These are phyloP conservation scores for Thymus mandschuricus DNA, from an alignment of 257 asterid species.

Conservation along the genomic window DNA sequence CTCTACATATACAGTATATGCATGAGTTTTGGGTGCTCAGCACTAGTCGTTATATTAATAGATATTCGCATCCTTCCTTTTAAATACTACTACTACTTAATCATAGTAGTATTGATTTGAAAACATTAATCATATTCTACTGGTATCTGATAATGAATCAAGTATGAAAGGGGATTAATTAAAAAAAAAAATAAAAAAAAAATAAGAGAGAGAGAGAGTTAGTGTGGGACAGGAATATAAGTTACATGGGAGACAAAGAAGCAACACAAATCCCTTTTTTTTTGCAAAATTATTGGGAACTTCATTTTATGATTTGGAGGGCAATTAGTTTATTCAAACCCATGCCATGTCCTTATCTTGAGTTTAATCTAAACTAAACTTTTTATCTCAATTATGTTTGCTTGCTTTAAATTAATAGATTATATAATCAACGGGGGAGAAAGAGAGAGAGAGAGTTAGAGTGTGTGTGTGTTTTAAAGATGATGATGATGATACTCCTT, in stretches of 20 bases:
- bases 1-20: neutral
- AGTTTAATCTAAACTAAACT: neutral
- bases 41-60: slow-evolving; percentile 8
- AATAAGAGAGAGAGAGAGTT: slow-evolving; percentile 28
- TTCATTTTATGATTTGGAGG: slow-evolving; percentile 33
- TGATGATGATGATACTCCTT: neutral
- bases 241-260: slow-evolving; percentile 38
- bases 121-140: too few relatives aligned
- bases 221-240: slow-evolving; percentile 31
- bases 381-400: neutral
- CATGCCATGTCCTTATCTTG: neutral
- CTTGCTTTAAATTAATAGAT: too few relatives aligned
- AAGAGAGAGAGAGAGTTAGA: neutral
- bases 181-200: neutral
- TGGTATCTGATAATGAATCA: too few relatives aligned
- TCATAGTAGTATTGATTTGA: too few relatives aligned
- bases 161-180: slow-evolving; percentile 21
- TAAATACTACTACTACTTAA: neutral
- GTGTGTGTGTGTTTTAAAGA: too few relatives aligned
- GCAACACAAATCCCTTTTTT: slow-evolving; percentile 37
- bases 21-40: slow-evolving; percentile 25
- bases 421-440: neutral
- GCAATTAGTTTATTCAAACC: slow-evolving; percentile 5
- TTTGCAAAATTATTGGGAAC: slow-evolving; percentile 32
- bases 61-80: slow-evolving; percentile 11